Percentiles rank a stretch among this genome's conserved stretches.
phyloP scores from a whole-genome alignment of 768 basidiomycete genomes.

The Phylloporus sp. region DNA sequence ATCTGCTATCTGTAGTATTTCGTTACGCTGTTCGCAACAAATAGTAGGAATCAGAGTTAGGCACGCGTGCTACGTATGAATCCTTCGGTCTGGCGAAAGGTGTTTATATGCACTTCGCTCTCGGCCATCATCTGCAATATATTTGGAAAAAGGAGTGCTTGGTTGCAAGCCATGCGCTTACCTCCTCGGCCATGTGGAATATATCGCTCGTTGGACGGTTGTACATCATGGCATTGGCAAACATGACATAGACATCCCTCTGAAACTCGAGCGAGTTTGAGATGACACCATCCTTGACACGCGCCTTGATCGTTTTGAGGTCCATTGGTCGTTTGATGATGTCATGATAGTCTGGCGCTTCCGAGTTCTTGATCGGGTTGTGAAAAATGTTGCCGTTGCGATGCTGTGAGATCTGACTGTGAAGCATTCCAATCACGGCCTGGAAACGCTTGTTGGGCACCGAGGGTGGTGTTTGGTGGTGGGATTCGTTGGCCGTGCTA shows the following conservation, averaged over 20 bases:
- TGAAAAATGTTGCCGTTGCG: conserved; percentile 88
- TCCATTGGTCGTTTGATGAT: conserved; percentile 96
- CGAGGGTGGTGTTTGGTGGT: conserved; percentile 19
- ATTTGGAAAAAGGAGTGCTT: background rate
- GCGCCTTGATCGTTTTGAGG: conserved; percentile 85
- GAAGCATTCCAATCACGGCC: conserved; percentile 73
- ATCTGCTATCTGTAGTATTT: background rate
- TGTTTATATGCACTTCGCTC: conserved; percentile 59
- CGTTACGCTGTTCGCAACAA: conserved; percentile 1
- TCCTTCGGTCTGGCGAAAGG: conserved; percentile 75
- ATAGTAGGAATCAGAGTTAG: conserved; percentile 7
- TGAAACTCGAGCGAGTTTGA: conserved; percentile 82
- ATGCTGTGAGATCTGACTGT: conserved; percentile 78
- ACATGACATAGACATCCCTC: conserved; percentile 88
- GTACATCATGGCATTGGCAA: conserved; percentile 97
- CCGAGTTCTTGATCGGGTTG: conserved; percentile 80
- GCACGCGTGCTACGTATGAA: conserved; percentile 43
- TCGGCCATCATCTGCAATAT: conserved; percentile 65
- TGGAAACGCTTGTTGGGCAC: conserved; percentile 67
- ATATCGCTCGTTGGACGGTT: conserved; percentile 84
- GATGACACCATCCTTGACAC: conserved; percentile 79
- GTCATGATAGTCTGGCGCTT: conserved; percentile 88
- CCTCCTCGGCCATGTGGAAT: conserved; percentile 88
- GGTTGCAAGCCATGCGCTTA: conserved; percentile 35
- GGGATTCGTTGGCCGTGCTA: conserved; percentile 15